Evolutionary conservation across 805 yeast species (phyloP), one percentile per base, ranked within the genome.

Genomic region (Yamadazyma endophytica): DNA sequence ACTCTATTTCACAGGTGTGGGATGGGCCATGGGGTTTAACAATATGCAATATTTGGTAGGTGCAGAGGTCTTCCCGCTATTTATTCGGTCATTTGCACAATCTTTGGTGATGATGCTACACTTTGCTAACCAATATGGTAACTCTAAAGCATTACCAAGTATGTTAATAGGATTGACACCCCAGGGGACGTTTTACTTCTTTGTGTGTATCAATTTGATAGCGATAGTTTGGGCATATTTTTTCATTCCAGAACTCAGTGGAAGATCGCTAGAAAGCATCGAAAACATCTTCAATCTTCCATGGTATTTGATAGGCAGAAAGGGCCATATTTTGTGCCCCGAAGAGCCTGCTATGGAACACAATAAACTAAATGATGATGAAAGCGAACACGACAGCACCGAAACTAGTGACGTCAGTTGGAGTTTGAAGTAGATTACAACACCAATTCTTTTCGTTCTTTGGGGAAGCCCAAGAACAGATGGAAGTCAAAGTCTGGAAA

Each of bases 11-110:
- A 56, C 63, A 14, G 79, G 79, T 39, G 56, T 60, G 9, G 77
- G 77, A 17, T 75, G 79, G 79, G 67, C 76, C 13, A 46, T 73
- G 51, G 79, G 79, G 19, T 74, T 71, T 68, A 74, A 75, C 51
- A 56, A 73, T 1, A 55, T 71, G 25, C 79, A 73, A 44, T 74
- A 73, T 43, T 55, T 73, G 39, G 50, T 73, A 40, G 72, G 70
- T 36, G 61, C 78, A 4, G 79, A 75, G 44, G 62, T 74, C 30
- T 62, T 73, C 43, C 79, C 79, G 13, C 51, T 73, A 44, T 57
- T 64, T 32, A 56, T 67, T 22, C 58, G 79, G 34, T 63, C 65
- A 21, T 49, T 70, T 37, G 77, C 71, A 15, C 66, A 70, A 21
- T 62, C 75, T 5, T 33, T 68, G 15, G 59, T 70, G 35, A 75